phyloP scores from a whole-genome alignment of 179 eudicot genomes.

The Heliamphora pulchella region DNA sequence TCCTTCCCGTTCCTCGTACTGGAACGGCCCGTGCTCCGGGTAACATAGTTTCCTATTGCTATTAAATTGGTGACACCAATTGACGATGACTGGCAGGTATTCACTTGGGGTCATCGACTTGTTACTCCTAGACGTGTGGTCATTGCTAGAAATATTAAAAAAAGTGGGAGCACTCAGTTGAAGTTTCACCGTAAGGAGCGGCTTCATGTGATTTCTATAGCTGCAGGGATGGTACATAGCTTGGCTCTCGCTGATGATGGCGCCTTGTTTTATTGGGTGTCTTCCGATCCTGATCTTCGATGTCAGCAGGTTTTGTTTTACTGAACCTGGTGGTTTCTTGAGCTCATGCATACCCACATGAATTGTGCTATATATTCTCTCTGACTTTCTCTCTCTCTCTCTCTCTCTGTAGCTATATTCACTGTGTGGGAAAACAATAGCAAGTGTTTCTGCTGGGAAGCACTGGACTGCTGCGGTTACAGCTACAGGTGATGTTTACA shows the following conservation, averaged over 20 bases:
- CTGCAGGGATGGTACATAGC: constrained; percentile 90
- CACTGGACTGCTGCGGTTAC: constrained; percentile 86
- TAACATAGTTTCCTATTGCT: background rate
- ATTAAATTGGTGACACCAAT: background rate
- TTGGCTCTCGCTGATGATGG: constrained; percentile 88
- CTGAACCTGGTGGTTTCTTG: constrained; percentile 1
- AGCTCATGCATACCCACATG: background rate
- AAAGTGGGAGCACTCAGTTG: constrained; percentile 52
- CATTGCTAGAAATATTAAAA: constrained; percentile 64
- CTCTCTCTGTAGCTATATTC: constrained; percentile 47
- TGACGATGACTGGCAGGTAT: constrained; percentile 45
- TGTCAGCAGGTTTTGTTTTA: constrained; percentile 70
- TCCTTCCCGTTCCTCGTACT: too few relatives aligned
- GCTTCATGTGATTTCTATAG: constrained; percentile 69
- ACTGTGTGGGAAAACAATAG: constrained; percentile 55
- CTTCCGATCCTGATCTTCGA: constrained; percentile 79
- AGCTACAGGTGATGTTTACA: constrained; percentile 72
- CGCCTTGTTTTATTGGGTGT: constrained; percentile 82
- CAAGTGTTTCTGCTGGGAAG: constrained; percentile 75
- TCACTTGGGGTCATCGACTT: constrained; percentile 97
- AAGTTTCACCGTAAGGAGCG: constrained; percentile 75
- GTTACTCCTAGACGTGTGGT: constrained; percentile 89
- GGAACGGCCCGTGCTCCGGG: too few relatives aligned
- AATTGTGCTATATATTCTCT: background rate
- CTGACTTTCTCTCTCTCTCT: background rate